Evolutionary conservation across 176 grass and related monocot genomes (phyloP), one percentile per base, ranked within the genome.

Genomic region (Oryza officinalis): DNA sequence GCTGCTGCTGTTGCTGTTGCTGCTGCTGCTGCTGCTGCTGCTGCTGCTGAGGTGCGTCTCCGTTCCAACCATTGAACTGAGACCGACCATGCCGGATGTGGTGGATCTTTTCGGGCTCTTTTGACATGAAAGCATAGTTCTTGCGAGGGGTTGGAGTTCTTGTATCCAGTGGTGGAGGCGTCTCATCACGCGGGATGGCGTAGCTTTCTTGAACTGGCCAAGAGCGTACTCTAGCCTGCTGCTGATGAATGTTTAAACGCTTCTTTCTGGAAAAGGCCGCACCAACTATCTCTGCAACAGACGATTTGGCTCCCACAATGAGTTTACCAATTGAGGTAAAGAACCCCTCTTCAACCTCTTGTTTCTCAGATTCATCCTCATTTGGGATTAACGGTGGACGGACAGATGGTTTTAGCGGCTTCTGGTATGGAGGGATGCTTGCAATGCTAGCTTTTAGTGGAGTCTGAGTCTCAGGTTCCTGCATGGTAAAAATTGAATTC

Each of bases 81-180:
- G 91, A 47, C 33, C 85, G 79, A 6, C 69, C 77, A 10, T 91
- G 91, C n/a, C 92, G 89, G 78, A 95, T 87, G 65, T 89, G 89
- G 72, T 98, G 96, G 84, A 95, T 84, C 81, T 90, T 95, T 72
- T 93, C 91, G 0, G 89, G 91, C 77, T 95, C 93, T 65, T 91
- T 92, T 8, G 95, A 87, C 86, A 91, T 92, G 91, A 93, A 98
- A 22, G 92, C 84, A 20, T 95, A 95, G 76, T 83, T 90, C 84
- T 88, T 93, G 67, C 80, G 91, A 67, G 91, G 91, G 72, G 83
- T 94, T 0, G 93, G 91, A 2, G 83, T 63, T 23, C 93, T 89
- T 38, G 85, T 77, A 63, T 91, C 90, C 71, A 82, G 69, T n/a
- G 67, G 79, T 6, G 91, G 87, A 76, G 91, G 93, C 15, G 89